Percentiles rank a stretch among this genome's conserved stretches.
Conservation (phyloP, 352 stramenopile species). For the Pythium monospermum region DNA sequence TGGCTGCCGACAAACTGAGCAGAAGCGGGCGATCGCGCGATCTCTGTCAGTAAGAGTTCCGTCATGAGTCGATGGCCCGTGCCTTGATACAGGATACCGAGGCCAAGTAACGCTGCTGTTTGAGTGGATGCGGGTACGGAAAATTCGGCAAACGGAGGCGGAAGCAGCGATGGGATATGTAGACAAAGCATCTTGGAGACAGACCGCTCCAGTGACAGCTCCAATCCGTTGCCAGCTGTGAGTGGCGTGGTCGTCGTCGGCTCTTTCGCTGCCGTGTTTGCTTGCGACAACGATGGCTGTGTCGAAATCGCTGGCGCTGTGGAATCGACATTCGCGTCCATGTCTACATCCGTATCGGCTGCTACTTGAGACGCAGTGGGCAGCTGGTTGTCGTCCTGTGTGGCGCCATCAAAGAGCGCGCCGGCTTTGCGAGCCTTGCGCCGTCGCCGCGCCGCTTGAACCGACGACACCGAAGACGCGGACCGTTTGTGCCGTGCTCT, state of each 20-base stretch:
- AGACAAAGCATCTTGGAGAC: constrained; percentile 98
- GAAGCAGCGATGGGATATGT: constrained; percentile 95
- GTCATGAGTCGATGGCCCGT: constrained; percentile 96
- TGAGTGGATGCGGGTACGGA: constrained; percentile 94
- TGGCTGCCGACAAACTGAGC: constrained; percentile 49
- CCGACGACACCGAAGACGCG: constrained; percentile 3
- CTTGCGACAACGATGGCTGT: constrained; percentile 3
- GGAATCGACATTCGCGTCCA: constrained; percentile 9
- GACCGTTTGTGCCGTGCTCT: constrained; percentile 63
- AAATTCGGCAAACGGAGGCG: constrained; percentile 92
- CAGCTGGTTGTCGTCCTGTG: constrained; percentile 18
- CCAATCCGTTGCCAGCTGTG: constrained; percentile 32
- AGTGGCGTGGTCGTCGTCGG: constrained; percentile 27
- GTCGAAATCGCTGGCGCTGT: neutral
- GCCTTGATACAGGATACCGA: constrained; percentile 95
- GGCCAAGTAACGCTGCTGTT: constrained; percentile 91
- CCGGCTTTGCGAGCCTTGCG: neutral
- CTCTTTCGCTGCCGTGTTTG: constrained; percentile 2
- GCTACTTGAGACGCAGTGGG: constrained; percentile 12
- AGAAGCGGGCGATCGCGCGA: constrained; percentile 84
- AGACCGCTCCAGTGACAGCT: constrained; percentile 75
- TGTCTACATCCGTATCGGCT: constrained; percentile 9
- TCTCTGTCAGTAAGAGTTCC: constrained; percentile 96
- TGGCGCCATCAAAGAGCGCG: constrained; percentile 7
- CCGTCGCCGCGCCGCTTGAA: constrained; percentile 9